Conservation (phyloP, 345 rosid species). For the Ceriops zippeliana region DNA sequence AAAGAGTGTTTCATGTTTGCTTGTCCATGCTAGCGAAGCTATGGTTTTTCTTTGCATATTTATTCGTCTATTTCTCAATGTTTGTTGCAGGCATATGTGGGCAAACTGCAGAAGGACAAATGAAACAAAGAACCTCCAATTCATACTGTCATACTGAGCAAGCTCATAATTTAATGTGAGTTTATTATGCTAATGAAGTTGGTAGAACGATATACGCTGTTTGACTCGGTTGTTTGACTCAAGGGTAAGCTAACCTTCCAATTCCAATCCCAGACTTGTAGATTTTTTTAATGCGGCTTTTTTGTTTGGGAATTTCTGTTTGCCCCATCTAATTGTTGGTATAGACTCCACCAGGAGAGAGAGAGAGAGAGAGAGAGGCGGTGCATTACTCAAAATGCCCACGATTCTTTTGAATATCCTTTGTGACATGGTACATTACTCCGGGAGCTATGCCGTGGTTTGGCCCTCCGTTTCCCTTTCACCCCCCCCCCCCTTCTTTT, state of each 20-base stretch:
- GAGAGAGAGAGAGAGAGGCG: too few species aligned
- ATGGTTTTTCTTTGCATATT: slow-evolving; percentile 4
- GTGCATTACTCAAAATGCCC: too few species aligned
- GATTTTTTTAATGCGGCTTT: slow-evolving; percentile 19
- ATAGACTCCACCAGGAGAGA: too few species aligned
- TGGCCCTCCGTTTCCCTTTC: too few species aligned
- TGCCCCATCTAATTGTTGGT: too few species aligned
- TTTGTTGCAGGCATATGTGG: slow-evolving; percentile 51
- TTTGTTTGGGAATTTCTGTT: slow-evolving; percentile 1
- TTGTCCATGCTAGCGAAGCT: not conserved
- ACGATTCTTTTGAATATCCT: too few species aligned
- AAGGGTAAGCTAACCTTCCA: slow-evolving; percentile 13
- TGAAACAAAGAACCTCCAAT: slow-evolving; percentile 20
- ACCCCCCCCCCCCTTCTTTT: too few species aligned
- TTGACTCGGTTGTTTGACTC: slow-evolving; percentile 5
- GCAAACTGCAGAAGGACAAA: slow-evolving; percentile 48
- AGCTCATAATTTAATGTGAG: slow-evolving; percentile 5
- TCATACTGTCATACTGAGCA: slow-evolving; percentile 4
- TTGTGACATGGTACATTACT: too few species aligned
- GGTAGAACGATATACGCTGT: slow-evolving; percentile 1
- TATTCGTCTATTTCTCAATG: slow-evolving; percentile 1
- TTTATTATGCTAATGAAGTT: slow-evolving; percentile 17
- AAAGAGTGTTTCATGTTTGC: not conserved
- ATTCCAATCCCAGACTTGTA: slow-evolving; percentile 18
- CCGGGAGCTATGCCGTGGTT: too few species aligned